Conservation (phyloP, 306 rosid species). For the Prunus campanulata region DNA sequence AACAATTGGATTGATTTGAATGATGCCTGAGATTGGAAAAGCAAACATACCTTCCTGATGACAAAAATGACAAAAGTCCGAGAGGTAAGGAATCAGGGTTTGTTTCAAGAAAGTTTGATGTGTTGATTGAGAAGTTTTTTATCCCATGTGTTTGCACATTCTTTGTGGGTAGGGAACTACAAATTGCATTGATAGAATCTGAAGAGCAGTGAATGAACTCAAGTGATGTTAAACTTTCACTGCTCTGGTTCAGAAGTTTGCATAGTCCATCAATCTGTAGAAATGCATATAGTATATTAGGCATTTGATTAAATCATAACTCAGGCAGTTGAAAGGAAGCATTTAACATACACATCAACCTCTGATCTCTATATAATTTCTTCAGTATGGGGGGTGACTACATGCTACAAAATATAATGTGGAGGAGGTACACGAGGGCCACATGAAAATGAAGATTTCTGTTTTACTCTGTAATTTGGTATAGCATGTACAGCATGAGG, state of each 20-base stretch:
- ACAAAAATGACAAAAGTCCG: slow-evolving; percentile 64
- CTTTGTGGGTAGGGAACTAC: slow-evolving; percentile 46
- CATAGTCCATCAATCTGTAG: slow-evolving; percentile 73
- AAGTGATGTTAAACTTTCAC: slow-evolving; percentile 65
- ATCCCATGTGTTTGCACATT: slow-evolving; percentile 55
- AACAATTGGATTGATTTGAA: background rate
- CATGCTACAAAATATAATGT: background rate
- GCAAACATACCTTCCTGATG: slow-evolving; percentile 70
- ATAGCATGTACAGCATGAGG: slow-evolving; percentile 4
- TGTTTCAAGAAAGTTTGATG: slow-evolving; percentile 46
- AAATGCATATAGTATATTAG: slow-evolving; percentile 15
- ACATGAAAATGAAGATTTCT: slow-evolving; percentile 23
- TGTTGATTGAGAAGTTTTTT: slow-evolving; percentile 59
- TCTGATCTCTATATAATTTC: background rate
- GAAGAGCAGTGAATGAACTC: slow-evolving; percentile 76
- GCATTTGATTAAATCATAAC: slow-evolving; percentile 34
- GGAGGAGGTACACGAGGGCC: slow-evolving; percentile 14
- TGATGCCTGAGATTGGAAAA: background rate
- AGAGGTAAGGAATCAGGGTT: slow-evolving; percentile 50
- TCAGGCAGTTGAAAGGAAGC: slow-evolving; percentile 13
- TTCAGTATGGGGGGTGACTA: background rate
- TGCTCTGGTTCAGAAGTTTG: slow-evolving; percentile 69
- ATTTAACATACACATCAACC: slow-evolving; percentile 18
- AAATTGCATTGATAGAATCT: slow-evolving; percentile 48
- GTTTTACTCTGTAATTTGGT: background rate